Evolutionary conservation across 2,329 filamentous ascomycete species (phyloP), one percentile per base, ranked within the genome.

Genomic region (Penicillium sp.): DNA sequence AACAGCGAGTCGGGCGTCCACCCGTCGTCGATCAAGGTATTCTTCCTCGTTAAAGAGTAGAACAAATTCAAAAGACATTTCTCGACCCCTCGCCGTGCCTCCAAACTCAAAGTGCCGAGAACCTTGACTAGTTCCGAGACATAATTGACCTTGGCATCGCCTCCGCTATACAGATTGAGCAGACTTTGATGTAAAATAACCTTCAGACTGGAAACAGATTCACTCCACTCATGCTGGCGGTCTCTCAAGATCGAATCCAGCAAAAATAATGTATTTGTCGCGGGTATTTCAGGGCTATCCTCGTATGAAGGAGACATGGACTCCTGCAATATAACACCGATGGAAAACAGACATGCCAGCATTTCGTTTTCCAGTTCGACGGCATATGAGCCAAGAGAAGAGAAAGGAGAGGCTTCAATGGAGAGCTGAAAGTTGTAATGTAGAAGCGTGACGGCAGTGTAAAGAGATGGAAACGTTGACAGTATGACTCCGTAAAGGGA

Each of bases 31-130:
- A 21, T 28, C 21, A 50, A 55, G 14, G 16, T 21, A 21, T 35
- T 30, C 24, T 55, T 35, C 11, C 30, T 38, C 21, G 51, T 51
- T 40, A 52, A 46, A 24, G 30, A 35, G 30, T 52, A 55, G 8
- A 58, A 47, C 52, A 58, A 52, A 45, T 58, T 58, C 11, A 58
- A 23, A 23, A 58, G 40, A 43, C 56, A 58, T 20, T 51, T 51
- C 20, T 58, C 56, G 20, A 58, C 40, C 11, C 56, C 56, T 14
- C 47, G 52, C 35, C 40, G 47, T 1, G 56, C 52, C 35, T 58
- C 52, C 16, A 42, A 18, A 40, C 56, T 58, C 47, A 58, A n/a
- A 2, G 35, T 38, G 14, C 47, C 43, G 14, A 58, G 21, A 16
- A 58, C 47, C 20, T 56, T 40, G n/a, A 47, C 33, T 52, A 58